These are phyloP conservation scores for sorghum (Sorghum bicolor) DNA, from an alignment of 176 grass and related monocot species.

Conservation along the genomic window Sorghum_bicolor_NCBIv3 NC_012876.2:50728501-50729000, in stretches of 20 bases:
- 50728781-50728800: background rate
- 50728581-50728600: background rate
- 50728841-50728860: background rate
- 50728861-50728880: no score
- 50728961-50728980: background rate
- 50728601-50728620: background rate
- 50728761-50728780: background rate
- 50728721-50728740: background rate
- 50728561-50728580: background rate
- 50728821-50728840: background rate
- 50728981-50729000: background rate
- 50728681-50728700: background rate
- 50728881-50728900: no score
- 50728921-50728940: background rate
- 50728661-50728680: background rate
- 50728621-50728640: conserved; percentile 7
- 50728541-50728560: background rate
- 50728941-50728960: background rate
- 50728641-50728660: conserved; percentile 7
- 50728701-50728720: background rate
- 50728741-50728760: background rate
- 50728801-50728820: background rate
- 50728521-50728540: background rate
- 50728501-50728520: background rate
- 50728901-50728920: background rate